phyloP scores from a whole-genome alignment of 2,329 filamentous ascomycete species.

The Leptoxyphium fumago region DNA sequence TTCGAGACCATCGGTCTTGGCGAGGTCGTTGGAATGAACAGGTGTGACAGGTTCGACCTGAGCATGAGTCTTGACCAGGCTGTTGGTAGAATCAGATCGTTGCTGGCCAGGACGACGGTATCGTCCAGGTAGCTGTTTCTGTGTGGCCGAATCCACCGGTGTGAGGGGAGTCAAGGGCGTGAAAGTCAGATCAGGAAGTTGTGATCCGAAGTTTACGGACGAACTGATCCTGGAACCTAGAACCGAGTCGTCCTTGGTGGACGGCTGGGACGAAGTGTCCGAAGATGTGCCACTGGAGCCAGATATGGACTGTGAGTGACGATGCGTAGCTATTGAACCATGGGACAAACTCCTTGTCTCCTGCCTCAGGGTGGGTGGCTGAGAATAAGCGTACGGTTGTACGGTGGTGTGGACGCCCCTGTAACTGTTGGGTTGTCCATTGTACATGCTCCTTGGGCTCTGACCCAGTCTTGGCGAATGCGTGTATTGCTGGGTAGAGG shows the following conservation, averaged over 20 bases:
- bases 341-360: constrained; percentile 27
- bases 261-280: constrained; percentile 22
- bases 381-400: constrained; percentile 36
- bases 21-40: constrained; percentile 28
- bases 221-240: constrained; percentile 30
- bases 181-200: constrained; percentile 33
- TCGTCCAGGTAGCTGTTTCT: constrained; percentile 33
- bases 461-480: constrained; percentile 23
- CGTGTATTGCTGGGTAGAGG: constrained; percentile 21
- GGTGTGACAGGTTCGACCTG: constrained; percentile 6
- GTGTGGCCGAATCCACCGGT: constrained; percentile 54
- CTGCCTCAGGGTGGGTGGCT: constrained; percentile 15
- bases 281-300: constrained; percentile 31
- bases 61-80: constrained; percentile 17
- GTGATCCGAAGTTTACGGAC: constrained; percentile 13
- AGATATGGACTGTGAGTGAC: constrained; percentile 22
- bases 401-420: constrained; percentile 32
- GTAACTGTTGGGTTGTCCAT: constrained; percentile 21
- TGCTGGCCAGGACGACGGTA: constrained; percentile 56
- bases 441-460: constrained; percentile 29
- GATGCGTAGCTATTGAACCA: neutral
- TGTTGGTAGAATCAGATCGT: constrained; percentile 35
- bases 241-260: constrained; percentile 21
- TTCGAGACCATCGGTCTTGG: constrained; percentile 41
- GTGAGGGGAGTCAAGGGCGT: constrained; percentile 42